These are phyloP conservation scores for Jackrogersella minutella DNA, from an alignment of 495 filamentous ascomycete genomes.

Conservation along the genomic window DNA sequence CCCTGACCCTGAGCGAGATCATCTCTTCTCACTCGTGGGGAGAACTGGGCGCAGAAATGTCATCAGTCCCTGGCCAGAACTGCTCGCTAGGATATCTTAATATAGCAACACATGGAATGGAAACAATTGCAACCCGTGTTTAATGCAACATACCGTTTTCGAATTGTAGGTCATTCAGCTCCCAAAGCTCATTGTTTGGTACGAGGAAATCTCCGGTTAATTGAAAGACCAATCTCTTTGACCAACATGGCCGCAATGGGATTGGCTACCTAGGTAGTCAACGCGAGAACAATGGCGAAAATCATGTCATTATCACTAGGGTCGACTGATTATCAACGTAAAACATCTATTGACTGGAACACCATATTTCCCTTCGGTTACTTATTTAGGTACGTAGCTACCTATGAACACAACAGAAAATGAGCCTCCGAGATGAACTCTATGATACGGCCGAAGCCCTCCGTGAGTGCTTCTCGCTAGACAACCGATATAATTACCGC, in stretches of 20 bases:
- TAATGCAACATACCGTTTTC: no score
- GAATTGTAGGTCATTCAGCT: no score
- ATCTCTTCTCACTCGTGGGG: no score
- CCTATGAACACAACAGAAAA: background rate
- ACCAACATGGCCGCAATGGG: background rate
- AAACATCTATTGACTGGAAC: background rate
- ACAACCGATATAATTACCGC: background rate
- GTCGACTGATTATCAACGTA: background rate
- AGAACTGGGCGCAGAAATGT: no score
- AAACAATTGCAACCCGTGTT: no score
- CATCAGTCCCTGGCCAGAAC: no score
- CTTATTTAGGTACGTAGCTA: background rate
- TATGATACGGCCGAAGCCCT: background rate
- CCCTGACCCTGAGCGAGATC: no score
- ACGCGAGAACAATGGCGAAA: background rate
- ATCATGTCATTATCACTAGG: background rate
- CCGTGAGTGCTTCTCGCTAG: background rate
- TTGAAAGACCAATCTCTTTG: background rate
- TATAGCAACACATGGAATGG: no score
- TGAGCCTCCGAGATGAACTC: background rate
- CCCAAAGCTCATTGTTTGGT: background rate
- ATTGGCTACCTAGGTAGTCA: background rate
- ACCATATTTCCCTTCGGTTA: background rate
- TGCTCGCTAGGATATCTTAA: no score
- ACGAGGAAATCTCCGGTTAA: no score